Evolutionary conservation across 768 basidiomycete species (phyloP).

Genomic region (Pulveroboletus sp.): DNA sequence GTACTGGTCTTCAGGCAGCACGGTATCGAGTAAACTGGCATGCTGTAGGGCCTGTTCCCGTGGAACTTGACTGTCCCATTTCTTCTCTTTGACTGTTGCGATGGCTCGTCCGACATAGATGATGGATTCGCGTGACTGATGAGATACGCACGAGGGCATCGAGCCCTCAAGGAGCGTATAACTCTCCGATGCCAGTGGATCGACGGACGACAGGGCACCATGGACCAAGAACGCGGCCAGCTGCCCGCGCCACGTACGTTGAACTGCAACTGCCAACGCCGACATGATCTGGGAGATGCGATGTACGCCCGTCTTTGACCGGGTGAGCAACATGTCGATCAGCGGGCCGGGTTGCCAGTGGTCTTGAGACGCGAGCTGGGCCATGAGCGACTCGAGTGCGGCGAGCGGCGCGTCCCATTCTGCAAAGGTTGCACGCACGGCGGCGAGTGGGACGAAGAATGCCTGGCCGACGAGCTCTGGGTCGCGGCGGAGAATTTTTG

Average conservation of each 20-base stretch:
- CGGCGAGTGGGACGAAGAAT: conserved; percentile 81
- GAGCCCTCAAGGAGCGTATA: conserved; percentile 61
- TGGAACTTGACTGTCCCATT: conserved; percentile 78
- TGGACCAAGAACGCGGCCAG: conserved; percentile 81
- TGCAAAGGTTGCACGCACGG: conserved; percentile 77
- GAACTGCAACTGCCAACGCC: conserved; percentile 70
- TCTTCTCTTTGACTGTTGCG: conserved; percentile 75
- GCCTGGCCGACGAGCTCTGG: conserved; percentile 72
- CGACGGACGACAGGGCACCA: conserved; percentile 57
- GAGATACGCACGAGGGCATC: conserved; percentile 73
- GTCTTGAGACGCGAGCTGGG: conserved; percentile 53
- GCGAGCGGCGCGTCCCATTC: conserved; percentile 88
- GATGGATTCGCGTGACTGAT: conserved; percentile 76
- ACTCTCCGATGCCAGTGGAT: conserved; percentile 64
- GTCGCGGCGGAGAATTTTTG: conserved; percentile 73
- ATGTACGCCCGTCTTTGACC: conserved; percentile 76
- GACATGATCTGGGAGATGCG: conserved; percentile 70
- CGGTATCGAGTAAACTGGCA: conserved; percentile 58
- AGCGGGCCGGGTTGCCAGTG: conserved; percentile 68
- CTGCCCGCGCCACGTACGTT: conserved; percentile 81
- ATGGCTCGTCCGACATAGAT: conserved; percentile 85
- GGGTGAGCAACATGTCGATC: conserved; percentile 72
- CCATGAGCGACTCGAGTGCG: conserved; percentile 62
- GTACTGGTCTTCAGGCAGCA: conserved; percentile 74
- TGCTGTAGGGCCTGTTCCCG: conserved; percentile 62